Base-by-base conservation (phyloP, 805 yeast species). In the Wickerhamomyces bisporus region DNA sequence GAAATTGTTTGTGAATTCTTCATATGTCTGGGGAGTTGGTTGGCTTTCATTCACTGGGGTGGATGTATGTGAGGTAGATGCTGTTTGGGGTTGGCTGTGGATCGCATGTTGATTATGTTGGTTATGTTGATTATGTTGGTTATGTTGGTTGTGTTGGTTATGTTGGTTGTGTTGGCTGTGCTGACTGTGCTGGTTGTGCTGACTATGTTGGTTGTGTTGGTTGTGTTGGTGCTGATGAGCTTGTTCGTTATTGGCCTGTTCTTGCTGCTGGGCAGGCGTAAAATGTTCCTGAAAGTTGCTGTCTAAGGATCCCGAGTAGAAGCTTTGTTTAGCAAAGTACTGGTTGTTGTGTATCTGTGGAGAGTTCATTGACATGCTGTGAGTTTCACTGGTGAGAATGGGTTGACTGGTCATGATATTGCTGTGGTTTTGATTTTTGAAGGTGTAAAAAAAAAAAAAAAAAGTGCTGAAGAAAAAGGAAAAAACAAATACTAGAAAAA, bases 351-450 rank as follows among this genome's bases (percentile, higher is more conserved):
- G 48, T 20, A 42, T 37, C 40, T 44, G 53, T 9, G 53, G 50
- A 6, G 53, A 45, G 24, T 52, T 52, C 32, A 52, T 36, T 4
- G 52, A 48, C 55, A 48, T 49, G n/a, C 12, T 30, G 19, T 19
- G 25, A 9, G 7, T 21, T 21, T 21, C 24, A 7, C 7, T 21
- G 24, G 24, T 21, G 24, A 7, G 10, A 21, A 21, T 7, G 24
- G 10, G 10, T 21, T 7, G 24, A 21, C 10, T 21, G 24, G 7
- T 21, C 10, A 7, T 21, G 24, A 21, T 7, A 21, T 10, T 21
- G 24, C 10, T 21, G 24, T 21, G 24, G 10, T 21, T 21, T 10
- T 7, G 10, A 7, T 21, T 21, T 21, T 21, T 21, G 24, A 10
- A 21, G 24, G 24, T 26, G 13, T n/a, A 26, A 26, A 10, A 27